phyloP scores from a whole-genome alignment of 441 rosid genomes.

The Pelargonium myrrhifolium region DNA sequence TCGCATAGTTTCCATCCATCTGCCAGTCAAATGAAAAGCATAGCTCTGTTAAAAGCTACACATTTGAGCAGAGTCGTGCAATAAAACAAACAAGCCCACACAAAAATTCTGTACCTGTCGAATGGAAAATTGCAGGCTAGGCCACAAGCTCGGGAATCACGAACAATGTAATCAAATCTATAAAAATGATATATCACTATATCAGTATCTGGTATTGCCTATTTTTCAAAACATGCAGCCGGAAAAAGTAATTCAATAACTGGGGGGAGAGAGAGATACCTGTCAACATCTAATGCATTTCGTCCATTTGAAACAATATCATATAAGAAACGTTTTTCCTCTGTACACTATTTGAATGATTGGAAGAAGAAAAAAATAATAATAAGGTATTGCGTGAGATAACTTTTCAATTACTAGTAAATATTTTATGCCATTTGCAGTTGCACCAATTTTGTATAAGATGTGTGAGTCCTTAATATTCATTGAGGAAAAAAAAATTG shows the following conservation, averaged over 20 bases:
- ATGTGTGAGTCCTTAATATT: slow-evolving; percentile 28
- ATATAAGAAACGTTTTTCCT: slow-evolving; percentile 70
- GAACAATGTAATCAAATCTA: slow-evolving; percentile 92
- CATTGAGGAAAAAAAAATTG: not conserved
- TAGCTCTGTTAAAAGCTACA: not conserved
- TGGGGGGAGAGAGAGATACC: slow-evolving; percentile 27
- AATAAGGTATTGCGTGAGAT: slow-evolving; percentile 5
- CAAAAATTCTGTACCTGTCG: slow-evolving; percentile 41
- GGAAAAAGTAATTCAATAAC: not conserved
- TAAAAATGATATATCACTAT: slow-evolving; percentile 4
- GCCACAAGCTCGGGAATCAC: slow-evolving; percentile 91
- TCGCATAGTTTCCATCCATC: slow-evolving; percentile 86
- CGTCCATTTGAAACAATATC: slow-evolving; percentile 97
- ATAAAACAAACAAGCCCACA: not conserved
- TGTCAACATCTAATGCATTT: slow-evolving; percentile 94
- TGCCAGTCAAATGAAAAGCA: slow-evolving; percentile 27
- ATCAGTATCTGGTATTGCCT: not conserved
- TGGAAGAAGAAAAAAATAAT: slow-evolving; percentile 4
- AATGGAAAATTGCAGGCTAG: slow-evolving; percentile 77
- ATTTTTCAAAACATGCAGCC: slow-evolving; percentile 13
- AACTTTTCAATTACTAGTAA: slow-evolving; percentile 26
- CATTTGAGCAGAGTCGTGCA: not conserved
- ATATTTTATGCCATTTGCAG: slow-evolving; percentile 71
- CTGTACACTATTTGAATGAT: slow-evolving; percentile 25
- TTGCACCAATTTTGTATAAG: slow-evolving; percentile 83